Base-by-base conservation (phyloP, 371 early-diverging fungal genomes). In the Sanchytrium tribonematis region DNA sequence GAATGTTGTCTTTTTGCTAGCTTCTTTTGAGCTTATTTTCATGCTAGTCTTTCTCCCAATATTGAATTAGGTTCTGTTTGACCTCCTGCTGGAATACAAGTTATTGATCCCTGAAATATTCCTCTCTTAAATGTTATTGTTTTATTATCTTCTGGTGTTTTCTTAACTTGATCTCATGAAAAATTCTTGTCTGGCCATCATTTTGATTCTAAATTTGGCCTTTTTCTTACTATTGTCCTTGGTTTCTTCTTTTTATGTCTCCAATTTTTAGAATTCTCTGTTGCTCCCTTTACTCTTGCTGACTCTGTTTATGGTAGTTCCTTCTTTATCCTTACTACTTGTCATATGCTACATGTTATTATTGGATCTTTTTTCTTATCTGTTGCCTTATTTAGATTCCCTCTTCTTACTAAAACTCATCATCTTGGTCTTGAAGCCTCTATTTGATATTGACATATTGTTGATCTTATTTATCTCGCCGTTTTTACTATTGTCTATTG, bases 391-490 rank as follows among this genome's bases (percentile, higher is more conserved):
- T 48, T 48, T 48, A 48, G 48, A 48, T 48, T 48, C 5, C 22
- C 48, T 48, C 48, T 12, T 48, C 22, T 48, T 48, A 12, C 48
- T 48, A 48, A 48, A 48, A 12, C 48, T 48, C 48, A 48, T 22
- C 48, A 48, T 48, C 22, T 48, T 12, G 48, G 48, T 48, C 22
- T 48, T 12, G 48, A 48, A 48, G 48, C 48, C 22, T 5, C 48
- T 48, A 48, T 48, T 48, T 48, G 48, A 48, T 48, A 48, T 48
- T 48, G 48, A 48, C 48, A 48, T 48, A 48, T 48, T 48, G 48
- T 48, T 22, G 48, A 48, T 22, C 48, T 48, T 48, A 48, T 48
- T 48, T 48, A 12, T 22, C 22, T 48, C 12, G 5, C 22, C 22
- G 48, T 48, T 22, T 48, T 48, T 22, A 48, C 12, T 48, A 48